phyloP scores from a whole-genome alignment of 176 grass and related monocot species.

The Oryza brachyantha region DNA sequence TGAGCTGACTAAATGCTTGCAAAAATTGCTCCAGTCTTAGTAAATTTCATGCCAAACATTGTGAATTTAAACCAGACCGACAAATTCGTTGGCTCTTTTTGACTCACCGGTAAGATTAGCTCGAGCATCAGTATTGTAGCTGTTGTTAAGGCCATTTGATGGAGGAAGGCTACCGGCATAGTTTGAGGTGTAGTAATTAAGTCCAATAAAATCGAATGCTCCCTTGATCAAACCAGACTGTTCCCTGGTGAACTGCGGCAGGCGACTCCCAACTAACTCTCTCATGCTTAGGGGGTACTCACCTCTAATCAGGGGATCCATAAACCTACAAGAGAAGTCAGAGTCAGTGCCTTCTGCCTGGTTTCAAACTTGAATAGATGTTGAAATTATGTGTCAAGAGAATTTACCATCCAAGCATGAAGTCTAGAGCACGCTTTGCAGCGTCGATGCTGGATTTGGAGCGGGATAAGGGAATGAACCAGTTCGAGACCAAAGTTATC shows the following conservation, averaged over 20 bases:
- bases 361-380: neutral
- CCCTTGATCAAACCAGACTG: conserved; percentile 40
- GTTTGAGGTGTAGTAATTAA: conserved; percentile 45
- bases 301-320: conserved; percentile 42
- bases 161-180: conserved; percentile 30
- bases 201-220: conserved; percentile 54
- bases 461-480: conserved; percentile 48
- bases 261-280: conserved; percentile 31
- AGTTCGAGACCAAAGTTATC: conserved; percentile 51
- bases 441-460: conserved; percentile 47
- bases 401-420: conserved; percentile 72
- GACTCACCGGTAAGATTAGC: conserved; percentile 31
- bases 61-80: neutral
- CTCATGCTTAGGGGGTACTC: conserved; percentile 46
- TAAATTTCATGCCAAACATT: neutral
- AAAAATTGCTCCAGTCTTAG: neutral
- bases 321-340: conserved; percentile 17
- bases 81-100: neutral
- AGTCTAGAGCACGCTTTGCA: conserved; percentile 43
- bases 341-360: neutral
- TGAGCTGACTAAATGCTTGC: neutral
- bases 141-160: conserved; percentile 35
- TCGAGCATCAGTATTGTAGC: conserved; percentile 37
- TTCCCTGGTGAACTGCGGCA: conserved; percentile 30
- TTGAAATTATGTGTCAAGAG: neutral